Base-by-base conservation (phyloP, 805 yeast species). In the Candida broadrunensis region DNA sequence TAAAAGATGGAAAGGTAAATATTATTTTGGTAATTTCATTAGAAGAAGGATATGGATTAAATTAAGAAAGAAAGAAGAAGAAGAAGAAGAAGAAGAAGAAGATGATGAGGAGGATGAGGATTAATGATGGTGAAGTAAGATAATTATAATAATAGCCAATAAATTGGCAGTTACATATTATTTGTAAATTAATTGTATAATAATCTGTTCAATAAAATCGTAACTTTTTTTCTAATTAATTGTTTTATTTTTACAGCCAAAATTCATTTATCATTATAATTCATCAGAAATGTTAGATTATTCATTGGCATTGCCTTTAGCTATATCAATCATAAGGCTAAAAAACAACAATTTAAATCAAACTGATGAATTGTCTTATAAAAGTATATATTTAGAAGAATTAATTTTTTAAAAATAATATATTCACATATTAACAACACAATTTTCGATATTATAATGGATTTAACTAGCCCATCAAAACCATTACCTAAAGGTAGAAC, bases 11-110 rank as follows among this genome's bases (percentile, higher is more conserved):
- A 78, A 80, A 50, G 87, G 86, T 3, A 77, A 75, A 51, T 68
- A 72, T 35, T 67, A 70, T 47, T 64, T 75, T 44, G 83, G 85
- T 1, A 75, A 81, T 43, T 75, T 78, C 55, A 86, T 83, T 2
- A 61, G 95, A 39, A 70, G 85, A 48, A 61, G 95, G 21, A 56
- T 79, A 2, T 86, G 93, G 91, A 59, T 73, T 3, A 52, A 81
- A 37, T 57, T 64, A 56, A 52, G 78, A 29, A 39, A 41, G 36
- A 33, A 19, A 7, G 29, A n/a, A n/a, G n/a, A n/a, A n/a, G n/a
- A n/a, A n/a, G n/a, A n/a, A n/a, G n/a, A n/a, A n/a, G n/a, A n/a
- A n/a, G n/a, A n/a, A n/a, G n/a, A n/a, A n/a, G n/a, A n/a, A n/a
- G n/a, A n/a, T n/a, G n/a, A n/a, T n/a, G n/a, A n/a, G n/a, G n/a